Base-by-base conservation (phyloP, 2,329 filamentous ascomycete species). In the Xylaria multiplex region DNA sequence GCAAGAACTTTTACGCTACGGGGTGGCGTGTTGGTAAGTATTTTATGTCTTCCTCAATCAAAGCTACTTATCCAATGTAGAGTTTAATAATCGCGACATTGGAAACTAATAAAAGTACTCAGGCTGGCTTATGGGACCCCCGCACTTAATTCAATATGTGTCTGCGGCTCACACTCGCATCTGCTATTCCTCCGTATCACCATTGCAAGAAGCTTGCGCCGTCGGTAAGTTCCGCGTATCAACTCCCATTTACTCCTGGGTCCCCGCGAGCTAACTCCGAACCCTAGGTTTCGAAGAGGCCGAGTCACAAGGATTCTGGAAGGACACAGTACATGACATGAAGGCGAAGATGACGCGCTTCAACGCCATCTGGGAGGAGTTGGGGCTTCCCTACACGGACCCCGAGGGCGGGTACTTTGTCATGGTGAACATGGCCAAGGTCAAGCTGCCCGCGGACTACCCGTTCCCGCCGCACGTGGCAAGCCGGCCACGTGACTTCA, bases 331-430 rank as follows among this genome's bases (percentile, higher is more conserved):
- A 74, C 83, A 81, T 43, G 93, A 97, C 72, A 98, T 98, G 95
- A 92, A 93, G 80, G 86, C 81, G 65, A 97, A 97, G 80, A 91
- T 98, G 82, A 85, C 91, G 72, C 88, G 87, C 27, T 97, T 99
- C 84, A 97, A 95, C 78, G 84, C 91, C 68, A 83, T 95, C 46
- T 95, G 91, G 83, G 83, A 88, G 56, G 92, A 95, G 80, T 85
- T 95, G 6, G 87, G 84, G 16, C 83, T 95, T 56, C 91, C 91
- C 3, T 97, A 95, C 82, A 95, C 93, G 1, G 91, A 97, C 66
- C 96, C 96, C 4, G 94, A 99, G 79, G 96, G 96, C 59, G 96
- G 96, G 22, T 99, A 99, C 83, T 99, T 99, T 77, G 93, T 99
- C 45, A 88, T 99, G 59, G 96, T 93, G 70, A 99, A 99, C 82